A percentile compares a stretch with the other conserved stretches of the same genome.
These are phyloP conservation scores for Ananas comosus DNA, from an alignment of 176 grass and related monocot species.

Conservation along the genomic window DNA sequence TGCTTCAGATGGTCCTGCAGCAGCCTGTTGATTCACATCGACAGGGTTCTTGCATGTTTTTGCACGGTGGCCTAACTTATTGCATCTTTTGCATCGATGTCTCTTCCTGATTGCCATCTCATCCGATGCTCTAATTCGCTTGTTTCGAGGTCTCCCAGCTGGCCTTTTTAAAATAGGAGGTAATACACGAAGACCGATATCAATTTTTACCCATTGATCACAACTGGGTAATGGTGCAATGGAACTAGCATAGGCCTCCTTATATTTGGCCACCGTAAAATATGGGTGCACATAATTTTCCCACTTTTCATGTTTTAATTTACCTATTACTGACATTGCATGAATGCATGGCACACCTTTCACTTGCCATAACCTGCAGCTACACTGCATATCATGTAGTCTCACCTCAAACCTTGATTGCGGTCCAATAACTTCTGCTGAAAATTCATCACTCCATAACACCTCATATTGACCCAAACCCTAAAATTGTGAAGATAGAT, in stretches of 20 bases:
- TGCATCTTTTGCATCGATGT: no score
- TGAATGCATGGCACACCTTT: background rate
- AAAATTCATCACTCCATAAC: no score
- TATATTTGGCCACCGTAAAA: background rate
- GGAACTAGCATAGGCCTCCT: background rate
- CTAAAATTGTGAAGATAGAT: no score
- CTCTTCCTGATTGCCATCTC: background rate
- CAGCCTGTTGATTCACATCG: no score
- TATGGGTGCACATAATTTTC: conserved; percentile 4
- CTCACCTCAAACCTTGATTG: background rate
- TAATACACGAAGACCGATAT: background rate
- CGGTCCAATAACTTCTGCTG: no score
- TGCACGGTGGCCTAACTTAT: no score
- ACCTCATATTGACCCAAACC: no score
- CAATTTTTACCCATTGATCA: background rate
- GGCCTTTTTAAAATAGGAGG: background rate
- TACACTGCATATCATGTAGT: background rate
- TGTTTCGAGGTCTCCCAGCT: background rate
- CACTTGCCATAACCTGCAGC: conserved; percentile 5
- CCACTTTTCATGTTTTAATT: background rate
- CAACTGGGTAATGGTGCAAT: background rate
- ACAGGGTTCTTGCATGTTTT: no score
- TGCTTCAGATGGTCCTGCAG: no score
- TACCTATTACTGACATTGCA: background rate
- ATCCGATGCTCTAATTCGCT: background rate